phyloP scores from a whole-genome alignment of 768 basidiomycete species.

The Mycena sanguinolenta region DNA sequence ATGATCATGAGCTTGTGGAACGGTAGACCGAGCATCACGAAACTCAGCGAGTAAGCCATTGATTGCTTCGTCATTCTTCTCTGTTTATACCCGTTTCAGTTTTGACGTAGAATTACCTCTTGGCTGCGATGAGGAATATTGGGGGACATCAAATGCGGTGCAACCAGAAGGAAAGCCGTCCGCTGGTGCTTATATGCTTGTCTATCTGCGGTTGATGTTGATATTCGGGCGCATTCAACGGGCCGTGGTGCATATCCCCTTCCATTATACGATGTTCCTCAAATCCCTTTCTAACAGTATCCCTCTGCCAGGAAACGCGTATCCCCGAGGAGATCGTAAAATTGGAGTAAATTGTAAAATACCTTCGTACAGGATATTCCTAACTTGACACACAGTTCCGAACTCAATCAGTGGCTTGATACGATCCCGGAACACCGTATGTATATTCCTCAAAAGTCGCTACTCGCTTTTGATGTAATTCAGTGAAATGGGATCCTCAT shows the following conservation, averaged over 20 bases:
- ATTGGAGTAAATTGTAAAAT: constrained; percentile 15
- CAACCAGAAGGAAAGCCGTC: constrained; percentile 12
- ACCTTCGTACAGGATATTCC: not conserved
- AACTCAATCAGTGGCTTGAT: constrained; percentile 29
- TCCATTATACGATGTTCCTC: not conserved
- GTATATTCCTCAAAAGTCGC: not conserved
- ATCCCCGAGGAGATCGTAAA: not conserved
- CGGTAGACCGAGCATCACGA: constrained; percentile 74
- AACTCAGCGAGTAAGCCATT: constrained; percentile 73
- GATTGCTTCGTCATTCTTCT: not conserved
- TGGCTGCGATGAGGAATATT: constrained; percentile 53
- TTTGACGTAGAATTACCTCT: constrained; percentile 76
- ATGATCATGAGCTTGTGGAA: constrained; percentile 57
- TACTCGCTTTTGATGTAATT: not conserved
- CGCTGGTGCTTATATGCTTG: not conserved
- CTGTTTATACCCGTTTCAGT: constrained; percentile 46
- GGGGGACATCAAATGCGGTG: not conserved
- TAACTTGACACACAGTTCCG: constrained; percentile 11
- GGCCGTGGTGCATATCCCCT: not conserved
- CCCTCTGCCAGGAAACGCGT: constrained; percentile 6
- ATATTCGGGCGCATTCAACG: constrained; percentile 24
- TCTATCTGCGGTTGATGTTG: constrained; percentile 12
- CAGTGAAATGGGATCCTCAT: constrained; percentile 34
- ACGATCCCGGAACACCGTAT: constrained; percentile 21
- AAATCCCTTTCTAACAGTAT: constrained; percentile 12